A percentile compares a stretch with the other conserved stretches of the same genome.
Conservation (phyloP, 2,329 filamentous ascomycete species). For the Bipolaris zeicola region DNA sequence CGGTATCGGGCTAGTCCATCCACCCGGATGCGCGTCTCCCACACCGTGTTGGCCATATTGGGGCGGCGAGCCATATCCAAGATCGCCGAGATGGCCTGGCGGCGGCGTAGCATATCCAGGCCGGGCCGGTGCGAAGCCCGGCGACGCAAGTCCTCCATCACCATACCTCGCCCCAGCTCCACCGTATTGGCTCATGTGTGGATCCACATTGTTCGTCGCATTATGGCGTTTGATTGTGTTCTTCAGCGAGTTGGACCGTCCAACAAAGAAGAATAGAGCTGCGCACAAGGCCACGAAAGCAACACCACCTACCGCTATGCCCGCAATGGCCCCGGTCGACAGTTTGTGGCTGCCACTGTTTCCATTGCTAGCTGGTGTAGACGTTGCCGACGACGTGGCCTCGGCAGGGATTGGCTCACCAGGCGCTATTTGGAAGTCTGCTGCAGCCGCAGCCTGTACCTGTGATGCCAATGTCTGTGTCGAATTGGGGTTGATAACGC, state of each 20-base stretch:
- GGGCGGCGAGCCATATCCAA: constrained; percentile 20
- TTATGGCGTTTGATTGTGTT: constrained; percentile 22
- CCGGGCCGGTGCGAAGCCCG: constrained; percentile 1
- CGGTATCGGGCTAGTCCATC: constrained; percentile 26
- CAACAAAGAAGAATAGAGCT: constrained; percentile 69
- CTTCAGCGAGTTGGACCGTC: constrained; percentile 46
- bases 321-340: constrained; percentile 50
- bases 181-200: constrained; percentile 10
- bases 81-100: constrained; percentile 20
- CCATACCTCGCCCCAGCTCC: constrained; percentile 6
- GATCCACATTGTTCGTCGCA: background rate
- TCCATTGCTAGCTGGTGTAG: constrained; percentile 5
- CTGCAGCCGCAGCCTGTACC: constrained; percentile 26
- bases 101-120: constrained; percentile 13
- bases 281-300: constrained; percentile 66
- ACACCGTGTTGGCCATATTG: constrained; percentile 34
- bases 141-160: constrained; percentile 12
- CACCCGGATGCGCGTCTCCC: constrained; percentile 29
- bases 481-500: constrained; percentile 69
- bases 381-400: constrained; percentile 22
- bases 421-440: constrained; percentile 44
- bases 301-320: constrained; percentile 67
- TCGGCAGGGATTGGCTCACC: constrained; percentile 50
- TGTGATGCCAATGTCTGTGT: constrained; percentile 40
- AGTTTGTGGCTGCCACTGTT: constrained; percentile 25